Percentiles rank a stretch among this genome's conserved stretches.
Evolutionary conservation across 2,329 filamentous ascomycete genomes (phyloP).

Genomic region (Allantophomopsis cytisporea): DNA sequence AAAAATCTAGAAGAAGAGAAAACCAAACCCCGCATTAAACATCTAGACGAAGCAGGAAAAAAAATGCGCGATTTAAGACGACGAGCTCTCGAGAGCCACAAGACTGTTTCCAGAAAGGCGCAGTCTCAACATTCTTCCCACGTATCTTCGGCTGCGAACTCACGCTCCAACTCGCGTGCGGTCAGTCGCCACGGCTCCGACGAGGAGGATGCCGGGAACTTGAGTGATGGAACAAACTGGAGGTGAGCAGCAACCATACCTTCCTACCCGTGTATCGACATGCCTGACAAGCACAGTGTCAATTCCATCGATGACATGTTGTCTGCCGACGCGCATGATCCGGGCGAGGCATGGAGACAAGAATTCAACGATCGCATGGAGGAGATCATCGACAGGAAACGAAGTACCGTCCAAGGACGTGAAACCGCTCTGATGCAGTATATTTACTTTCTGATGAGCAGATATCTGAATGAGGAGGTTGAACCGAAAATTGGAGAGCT

Average conservation of each 20-base stretch:
- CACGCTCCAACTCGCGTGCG: conserved; percentile 30
- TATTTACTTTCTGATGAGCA: conserved; percentile 43
- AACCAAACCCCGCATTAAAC: too few species aligned
- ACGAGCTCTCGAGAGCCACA: conserved; percentile 40
- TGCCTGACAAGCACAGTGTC: conserved; percentile 8
- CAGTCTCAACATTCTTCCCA: conserved; percentile 31
- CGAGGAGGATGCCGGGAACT: conserved; percentile 32
- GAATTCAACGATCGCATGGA: conserved; percentile 45
- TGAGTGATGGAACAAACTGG: conserved; percentile 39
- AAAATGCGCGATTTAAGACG: conserved; percentile 34
- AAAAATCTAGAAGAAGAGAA: too few species aligned
- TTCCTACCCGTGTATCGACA: not conserved
- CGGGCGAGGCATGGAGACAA: conserved; percentile 39
- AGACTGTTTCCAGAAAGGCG: conserved; percentile 44
- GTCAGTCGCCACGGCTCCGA: conserved; percentile 36
- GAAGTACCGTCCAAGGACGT: conserved; percentile 48
- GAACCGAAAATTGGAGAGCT: conserved; percentile 38
- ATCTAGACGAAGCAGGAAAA: too few species aligned
- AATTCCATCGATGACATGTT: conserved; percentile 37
- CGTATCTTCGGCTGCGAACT: conserved; percentile 31
- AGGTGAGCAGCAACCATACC: conserved; percentile 22
- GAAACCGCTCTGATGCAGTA: conserved; percentile 45
- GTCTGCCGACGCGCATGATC: conserved; percentile 25
- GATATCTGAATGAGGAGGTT: conserved; percentile 47
- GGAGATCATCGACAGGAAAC: conserved; percentile 54